Evolutionary conservation across 441 rosid species (phyloP), one percentile per base, ranked within the genome.

Genomic region (Monsonia emarginata): DNA sequence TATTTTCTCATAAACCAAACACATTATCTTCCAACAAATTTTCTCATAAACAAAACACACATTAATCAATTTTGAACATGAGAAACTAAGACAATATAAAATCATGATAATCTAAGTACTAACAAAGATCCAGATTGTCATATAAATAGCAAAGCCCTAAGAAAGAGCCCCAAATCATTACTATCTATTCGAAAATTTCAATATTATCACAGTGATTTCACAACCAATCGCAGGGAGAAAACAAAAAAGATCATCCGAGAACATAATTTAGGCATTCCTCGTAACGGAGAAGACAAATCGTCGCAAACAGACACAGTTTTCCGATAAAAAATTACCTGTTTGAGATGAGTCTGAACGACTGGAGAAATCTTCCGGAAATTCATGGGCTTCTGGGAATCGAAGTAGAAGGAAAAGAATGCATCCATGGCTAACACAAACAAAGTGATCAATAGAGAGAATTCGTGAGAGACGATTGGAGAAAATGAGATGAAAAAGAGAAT

Each of bases 331-430:
- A 21, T 26, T n/a, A 72, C 75, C 66, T 61, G 63, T 28, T 72
- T 72, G 66, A 72, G 75, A 63, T 72, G 75, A 7, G 32, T 28
- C 52, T 65, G 75, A 0, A 72, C 75, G 57, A 4, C 57, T 2
- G 74, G 74, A 18, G 74, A 65, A 14, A 71, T 65, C 70, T 71
- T 64, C 18, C 70, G 70, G 70, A 71, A 71, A 62, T 71, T 71
- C 66, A 65, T 57, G 46, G 57, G 68, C 19, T 44, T 6, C 38
- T 61, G 63, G 26, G 69, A 44, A 56, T 52, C 54, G 69, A 85
- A 87, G n/a, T n/a, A n/a, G 74, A 81, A 75, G 13, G 87, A 80
- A 36, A 83, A 34, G 70, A 84, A 87, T 0, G 86, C 73, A 13
- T 85, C 88, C 90, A 87, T 85, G 6, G 48, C 22, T 19, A 59